Percentiles rank a stretch among this genome's conserved stretches.
Evolutionary conservation across 306 rosid genomes (phyloP).

Genomic region (Trifolium pratense): DNA sequence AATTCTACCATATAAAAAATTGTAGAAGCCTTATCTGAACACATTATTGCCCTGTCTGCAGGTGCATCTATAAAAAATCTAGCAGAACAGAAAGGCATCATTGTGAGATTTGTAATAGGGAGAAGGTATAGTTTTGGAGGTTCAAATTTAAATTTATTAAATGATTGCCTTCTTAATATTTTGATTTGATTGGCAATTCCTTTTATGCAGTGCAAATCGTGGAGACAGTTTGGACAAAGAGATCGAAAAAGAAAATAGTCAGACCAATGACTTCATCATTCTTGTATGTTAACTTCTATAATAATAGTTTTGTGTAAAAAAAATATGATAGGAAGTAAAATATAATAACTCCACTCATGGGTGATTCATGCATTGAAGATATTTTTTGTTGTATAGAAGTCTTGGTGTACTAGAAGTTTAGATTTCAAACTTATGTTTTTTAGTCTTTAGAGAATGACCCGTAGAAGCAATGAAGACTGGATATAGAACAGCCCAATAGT

Average conservation of each 20-base stretch:
- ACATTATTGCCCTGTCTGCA: constrained; percentile 37
- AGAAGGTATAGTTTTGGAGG: constrained; percentile 56
- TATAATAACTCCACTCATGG: constrained; percentile 15
- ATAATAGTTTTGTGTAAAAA: constrained; percentile 27
- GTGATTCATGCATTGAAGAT: constrained; percentile 1
- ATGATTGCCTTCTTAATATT: constrained; percentile 26
- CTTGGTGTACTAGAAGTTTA: constrained; percentile 20
- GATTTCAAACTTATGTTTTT: constrained; percentile 16
- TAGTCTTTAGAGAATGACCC: background rate
- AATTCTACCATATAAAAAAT: constrained; percentile 19
- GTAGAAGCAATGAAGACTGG: background rate
- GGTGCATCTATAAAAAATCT: constrained; percentile 53
- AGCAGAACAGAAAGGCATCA: constrained; percentile 56
- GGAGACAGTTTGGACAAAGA: constrained; percentile 70
- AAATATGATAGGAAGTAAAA: constrained; percentile 18
- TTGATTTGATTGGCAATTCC: constrained; percentile 35
- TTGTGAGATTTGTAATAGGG: constrained; percentile 68
- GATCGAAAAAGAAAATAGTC: constrained; percentile 57
- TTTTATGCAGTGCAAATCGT: constrained; percentile 65
- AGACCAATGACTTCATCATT: constrained; percentile 65
- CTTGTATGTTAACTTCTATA: constrained; percentile 56
- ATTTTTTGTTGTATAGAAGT: background rate
- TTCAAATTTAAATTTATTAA: constrained; percentile 39
- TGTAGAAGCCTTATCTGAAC: constrained; percentile 19
- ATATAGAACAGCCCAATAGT: constrained; percentile 4